phyloP scores from a whole-genome alignment of 305 asterid species.

The Andrographis paniculata region DNA sequence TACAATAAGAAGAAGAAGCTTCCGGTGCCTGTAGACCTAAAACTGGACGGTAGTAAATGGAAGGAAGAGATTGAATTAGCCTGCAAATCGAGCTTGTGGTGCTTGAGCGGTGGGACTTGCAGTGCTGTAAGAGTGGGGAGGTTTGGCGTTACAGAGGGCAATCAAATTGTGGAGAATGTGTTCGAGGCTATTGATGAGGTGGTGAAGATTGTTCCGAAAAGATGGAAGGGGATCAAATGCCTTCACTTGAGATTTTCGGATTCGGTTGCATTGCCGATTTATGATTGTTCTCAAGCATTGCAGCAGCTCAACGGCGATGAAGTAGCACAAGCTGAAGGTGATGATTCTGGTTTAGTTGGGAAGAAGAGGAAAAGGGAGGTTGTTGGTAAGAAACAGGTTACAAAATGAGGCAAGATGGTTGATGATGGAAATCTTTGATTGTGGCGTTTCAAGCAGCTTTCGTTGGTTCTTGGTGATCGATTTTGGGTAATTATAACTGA shows the following conservation, averaged over 20 bases:
- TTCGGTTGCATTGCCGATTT: slow-evolving; percentile 77
- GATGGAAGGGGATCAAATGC: slow-evolving; percentile 63
- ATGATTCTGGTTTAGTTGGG: slow-evolving; percentile 13
- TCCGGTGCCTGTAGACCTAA: slow-evolving; percentile 59
- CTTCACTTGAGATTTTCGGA: slow-evolving; percentile 75
- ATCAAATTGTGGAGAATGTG: slow-evolving; percentile 65
- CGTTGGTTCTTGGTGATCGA: too few species aligned
- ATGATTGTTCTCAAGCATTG: slow-evolving; percentile 20
- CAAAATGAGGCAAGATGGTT: not conserved
- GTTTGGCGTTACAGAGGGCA: slow-evolving; percentile 32
- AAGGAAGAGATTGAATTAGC: slow-evolving; percentile 67
- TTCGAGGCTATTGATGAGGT: slow-evolving; percentile 45
- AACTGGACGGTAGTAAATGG: slow-evolving; percentile 42
- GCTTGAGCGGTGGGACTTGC: slow-evolving; percentile 76
- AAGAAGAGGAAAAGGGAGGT: slow-evolving; percentile 23
- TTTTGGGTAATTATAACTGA: too few species aligned
- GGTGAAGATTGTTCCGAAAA: slow-evolving; percentile 46
- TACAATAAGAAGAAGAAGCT: slow-evolving; percentile 64
- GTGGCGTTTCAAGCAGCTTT: not conserved
- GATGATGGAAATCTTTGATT: not conserved
- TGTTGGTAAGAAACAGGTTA: not conserved
- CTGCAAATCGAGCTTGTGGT: slow-evolving; percentile 40
- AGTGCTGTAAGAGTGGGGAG: slow-evolving; percentile 56
- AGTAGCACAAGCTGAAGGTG: not conserved
- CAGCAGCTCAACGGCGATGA: slow-evolving; percentile 1